Conservation (phyloP, 495 filamentous ascomycete species). For the Aspergillus haitiensis region DNA sequence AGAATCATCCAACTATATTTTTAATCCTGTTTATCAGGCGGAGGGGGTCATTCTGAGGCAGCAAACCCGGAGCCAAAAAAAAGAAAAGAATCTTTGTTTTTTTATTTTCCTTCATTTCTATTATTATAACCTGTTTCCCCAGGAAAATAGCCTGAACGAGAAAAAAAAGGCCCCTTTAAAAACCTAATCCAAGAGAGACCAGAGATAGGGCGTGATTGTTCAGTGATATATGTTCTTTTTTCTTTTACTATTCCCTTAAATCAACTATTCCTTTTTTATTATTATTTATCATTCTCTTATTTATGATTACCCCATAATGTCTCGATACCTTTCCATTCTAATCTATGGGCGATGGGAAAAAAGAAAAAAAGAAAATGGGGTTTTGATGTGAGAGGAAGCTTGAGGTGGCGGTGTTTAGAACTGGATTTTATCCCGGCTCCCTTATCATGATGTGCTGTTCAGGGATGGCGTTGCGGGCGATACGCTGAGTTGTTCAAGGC, state of each 20-base stretch:
- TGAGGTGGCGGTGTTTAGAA: neutral
- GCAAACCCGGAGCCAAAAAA: conserved; percentile 5
- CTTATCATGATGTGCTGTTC: conserved; percentile 2
- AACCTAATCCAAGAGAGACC: too few species aligned
- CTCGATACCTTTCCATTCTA: neutral
- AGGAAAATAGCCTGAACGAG: too few species aligned
- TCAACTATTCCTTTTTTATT: conserved; percentile 8
- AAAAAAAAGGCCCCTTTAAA: too few species aligned
- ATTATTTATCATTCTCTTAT: neutral
- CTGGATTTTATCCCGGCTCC: neutral
- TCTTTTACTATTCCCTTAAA: conserved; percentile 11
- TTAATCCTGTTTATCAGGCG: conserved; percentile 11
- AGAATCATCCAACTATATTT: conserved; percentile 15
- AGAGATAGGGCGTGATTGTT: too few species aligned
- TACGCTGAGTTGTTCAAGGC: neutral
- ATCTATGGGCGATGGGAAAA: too few species aligned
- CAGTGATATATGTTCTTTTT: too few species aligned
- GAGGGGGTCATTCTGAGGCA: conserved; percentile 4
- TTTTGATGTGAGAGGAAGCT: neutral
- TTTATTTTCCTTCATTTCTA: neutral
- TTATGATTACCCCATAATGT: neutral
- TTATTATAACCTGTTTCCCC: neutral
- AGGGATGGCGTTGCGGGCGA: conserved; percentile 1
- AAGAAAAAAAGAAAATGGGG: neutral
- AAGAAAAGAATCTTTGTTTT: conserved; percentile 4